Base-by-base conservation (phyloP, 1,284 basidiomycete species). In the Amylostereum areolatum region DNA sequence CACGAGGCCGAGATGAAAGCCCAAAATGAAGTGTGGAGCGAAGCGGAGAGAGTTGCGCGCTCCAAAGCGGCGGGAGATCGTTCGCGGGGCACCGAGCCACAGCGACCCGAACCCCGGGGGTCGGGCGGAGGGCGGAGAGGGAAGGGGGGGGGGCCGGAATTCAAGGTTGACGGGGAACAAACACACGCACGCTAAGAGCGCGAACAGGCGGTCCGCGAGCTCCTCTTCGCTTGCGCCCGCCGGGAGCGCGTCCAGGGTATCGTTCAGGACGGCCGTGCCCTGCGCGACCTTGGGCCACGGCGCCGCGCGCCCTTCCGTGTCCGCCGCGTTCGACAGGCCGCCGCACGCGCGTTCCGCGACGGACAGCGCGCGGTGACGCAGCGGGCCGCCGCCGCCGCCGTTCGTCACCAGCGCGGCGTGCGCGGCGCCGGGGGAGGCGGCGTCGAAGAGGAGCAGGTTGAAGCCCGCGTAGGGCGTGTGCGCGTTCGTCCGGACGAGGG, bases 241-340 rank as follows among this genome's bases (percentile, higher is more conserved):
- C 36, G 67, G 56, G 40, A 77, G 52, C 32, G 52, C 35, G 18
- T 58, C 53, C 42, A 77, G 60, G 40, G 80, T 59, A 18, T 63
- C 65, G 36, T 65, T 60, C 52, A 89, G 68, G 12, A 71, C 64
- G 42, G 63, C 58, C 31, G 66, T 69, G 24, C 85, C 88, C 52
- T 77, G 73, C 46, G 70, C 66, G 8, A 90, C 77, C 67, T 90
- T 91, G 30, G 82, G 82, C 87, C 87, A 90, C 24, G 73, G 68
- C 48, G 70, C 66, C 35, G 73, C 79, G 42, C n/a, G n/a, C n/a
- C 71, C 80, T 43, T 63, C 50, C 25, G 74, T 77, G 59, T 88
- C 85, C 46, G 87, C 66, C 9, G 84, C 85, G 59, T 91, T 91
- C 12, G 89, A 89, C 44, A 90, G 64, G 1, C 77, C 84, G 3